phyloP scores from a whole-genome alignment of 495 filamentous ascomycete genomes.

The Eremomyces bilateralis region DNA sequence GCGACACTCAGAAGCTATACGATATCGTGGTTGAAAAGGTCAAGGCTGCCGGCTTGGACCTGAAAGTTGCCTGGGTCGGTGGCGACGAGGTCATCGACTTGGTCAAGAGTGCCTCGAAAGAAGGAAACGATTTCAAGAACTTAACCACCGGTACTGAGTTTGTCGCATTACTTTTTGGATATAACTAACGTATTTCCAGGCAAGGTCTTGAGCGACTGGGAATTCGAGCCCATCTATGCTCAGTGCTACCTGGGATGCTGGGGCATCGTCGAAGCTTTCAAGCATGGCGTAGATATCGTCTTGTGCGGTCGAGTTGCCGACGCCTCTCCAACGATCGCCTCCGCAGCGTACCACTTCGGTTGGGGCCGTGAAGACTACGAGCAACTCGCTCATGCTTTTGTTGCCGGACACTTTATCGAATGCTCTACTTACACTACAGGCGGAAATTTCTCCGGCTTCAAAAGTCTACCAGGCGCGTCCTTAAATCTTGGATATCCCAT shows the following conservation, averaged over 20 bases:
- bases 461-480: conserved; percentile 16
- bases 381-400: conserved; percentile 30
- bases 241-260: conserved; percentile 26
- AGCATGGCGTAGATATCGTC: conserved; percentile 33
- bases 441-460: conserved; percentile 37
- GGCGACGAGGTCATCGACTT: conserved; percentile 21
- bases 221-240: conserved; percentile 5
- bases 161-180: no score
- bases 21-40: conserved; percentile 4
- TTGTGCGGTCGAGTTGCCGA: conserved; percentile 34
- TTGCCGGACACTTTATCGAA: conserved; percentile 36
- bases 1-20: conserved; percentile 20
- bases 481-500: conserved; percentile 34
- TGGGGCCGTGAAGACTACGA: conserved; percentile 25
- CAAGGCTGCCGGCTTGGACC: background rate
- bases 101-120: background rate
- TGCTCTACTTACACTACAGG: conserved; percentile 33
- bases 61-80: conserved; percentile 9
- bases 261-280: conserved; percentile 27
- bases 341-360: conserved; percentile 27
- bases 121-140: background rate
- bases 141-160: no score
- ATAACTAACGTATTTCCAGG: background rate
- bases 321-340: conserved; percentile 30
- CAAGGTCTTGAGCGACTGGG: background rate